Base-by-base conservation (phyloP, 1,284 basidiomycete species). In the Leccinum subfulvum region DNA sequence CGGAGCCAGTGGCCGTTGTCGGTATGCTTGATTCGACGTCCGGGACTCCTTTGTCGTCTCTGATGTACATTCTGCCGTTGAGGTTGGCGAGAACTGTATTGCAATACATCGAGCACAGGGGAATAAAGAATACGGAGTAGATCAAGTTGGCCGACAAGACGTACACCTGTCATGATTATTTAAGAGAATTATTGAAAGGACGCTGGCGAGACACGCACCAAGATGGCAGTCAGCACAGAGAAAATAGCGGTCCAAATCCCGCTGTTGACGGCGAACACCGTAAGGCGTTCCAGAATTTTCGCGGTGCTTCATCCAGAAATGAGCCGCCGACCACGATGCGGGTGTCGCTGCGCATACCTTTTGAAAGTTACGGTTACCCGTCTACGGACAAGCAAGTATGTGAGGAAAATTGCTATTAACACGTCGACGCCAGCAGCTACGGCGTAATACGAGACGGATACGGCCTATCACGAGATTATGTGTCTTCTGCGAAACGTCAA, bases 71-170 rank as follows among this genome's bases (percentile, higher is more conserved):
- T 10, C 64, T 66, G 3, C 33, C 61, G 26, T 64, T 64, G 30
- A 64, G 10, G 33, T 59, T 63, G 54, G 63, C 63, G 13, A 64
- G 57, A 4, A 64, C 13, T 1, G 61, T 58, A n/a, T 64, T 64
- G 28, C 57, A 58, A 9, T 64, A 64, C 0, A 64, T 44, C 21
- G 57, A 49, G n/a, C 57, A 63, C 13, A 64, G 41, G 0, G 63
- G 57, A 13, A 44, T 41, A 10, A 21, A 35, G 4, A 52, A 30
- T 8, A 47, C 39, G 2, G 57, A 3, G n/a, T 62, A 58, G 52
- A 58, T 13, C 9, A 62, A 8, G 16, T 62, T 58, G 4, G 56
- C 2, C 4, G 63, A 33, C 7, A 52, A 21, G 4, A 61, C 18
- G 18, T 51, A 14, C 56, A 64, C 18, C 52, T 63, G 4, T 21